phyloP scores from a whole-genome alignment of 1,139 yeast species.

The Geotrichum europaeum region DNA sequence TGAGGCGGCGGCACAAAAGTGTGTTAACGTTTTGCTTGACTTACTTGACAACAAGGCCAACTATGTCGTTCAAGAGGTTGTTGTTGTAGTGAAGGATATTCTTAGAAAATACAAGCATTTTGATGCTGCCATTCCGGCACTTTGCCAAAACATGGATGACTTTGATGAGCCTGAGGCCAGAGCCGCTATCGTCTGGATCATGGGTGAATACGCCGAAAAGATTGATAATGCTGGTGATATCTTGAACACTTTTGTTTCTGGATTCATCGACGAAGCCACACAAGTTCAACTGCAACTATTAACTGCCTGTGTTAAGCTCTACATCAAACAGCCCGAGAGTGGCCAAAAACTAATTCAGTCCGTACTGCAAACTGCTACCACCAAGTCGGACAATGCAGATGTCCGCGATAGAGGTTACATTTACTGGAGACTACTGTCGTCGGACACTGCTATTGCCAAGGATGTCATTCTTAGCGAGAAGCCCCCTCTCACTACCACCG shows the following conservation, averaged over 20 bases:
- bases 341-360: conserved; percentile 55
- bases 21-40: conserved; percentile 71
- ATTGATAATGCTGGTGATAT: conserved; percentile 50
- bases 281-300: conserved; percentile 69
- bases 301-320: conserved; percentile 73
- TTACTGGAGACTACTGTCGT: conserved; percentile 86
- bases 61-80: conserved; percentile 72
- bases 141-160: conserved; percentile 54
- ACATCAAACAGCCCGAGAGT: conserved; percentile 44
- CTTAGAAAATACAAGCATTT: conserved; percentile 67
- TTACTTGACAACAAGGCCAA: conserved; percentile 73
- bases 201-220: conserved; percentile 81
- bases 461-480: conserved; percentile 54
- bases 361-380: conserved; percentile 70
- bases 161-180: conserved; percentile 58
- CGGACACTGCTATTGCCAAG: conserved; percentile 45
- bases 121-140: conserved; percentile 63
- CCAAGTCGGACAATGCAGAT: conserved; percentile 80
- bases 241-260: conserved; percentile 47
- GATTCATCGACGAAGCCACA: conserved; percentile 68
- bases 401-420: conserved; percentile 91
- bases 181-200: conserved; percentile 78
- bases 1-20: conserved; percentile 52
- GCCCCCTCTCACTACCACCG: conserved; percentile 67
- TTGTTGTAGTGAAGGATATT: conserved; percentile 67